Evolutionary conservation across 2,329 filamentous ascomycete species (phyloP).

Genomic region (Fusarium begoniae): DNA sequence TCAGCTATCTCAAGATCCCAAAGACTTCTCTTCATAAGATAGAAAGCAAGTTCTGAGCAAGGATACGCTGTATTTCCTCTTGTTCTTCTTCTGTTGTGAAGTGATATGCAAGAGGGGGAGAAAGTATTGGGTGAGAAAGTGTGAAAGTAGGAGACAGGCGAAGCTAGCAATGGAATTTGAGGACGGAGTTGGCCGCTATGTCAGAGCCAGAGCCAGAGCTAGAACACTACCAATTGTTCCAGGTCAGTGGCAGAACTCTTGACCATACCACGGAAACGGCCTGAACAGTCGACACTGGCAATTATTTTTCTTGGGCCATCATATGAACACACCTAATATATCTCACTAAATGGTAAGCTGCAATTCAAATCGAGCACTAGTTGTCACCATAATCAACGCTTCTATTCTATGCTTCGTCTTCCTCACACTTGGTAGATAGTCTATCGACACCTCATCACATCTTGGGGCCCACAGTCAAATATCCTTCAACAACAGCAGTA

Average conservation of each 20-base stretch:
- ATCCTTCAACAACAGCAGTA: slow-evolving; percentile 79
- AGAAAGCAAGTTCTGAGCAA: not conserved
- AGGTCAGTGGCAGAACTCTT: not conserved
- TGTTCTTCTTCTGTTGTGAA: not conserved
- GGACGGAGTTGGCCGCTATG: not conserved
- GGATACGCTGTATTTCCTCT: not conserved
- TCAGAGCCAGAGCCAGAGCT: not conserved
- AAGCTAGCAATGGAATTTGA: not conserved
- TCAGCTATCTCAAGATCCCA: not conserved
- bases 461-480: slow-evolving; percentile 65
- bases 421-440: not conserved
- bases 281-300: not conserved
- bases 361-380: not conserved
- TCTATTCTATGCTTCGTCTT: slow-evolving; percentile 8
- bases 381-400: not conserved
- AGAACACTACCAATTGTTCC: not conserved
- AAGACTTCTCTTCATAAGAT: not conserved
- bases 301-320: not conserved
- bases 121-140: not conserved
- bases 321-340: not conserved
- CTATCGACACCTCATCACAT: slow-evolving; percentile 48
- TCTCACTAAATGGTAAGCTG: not conserved
- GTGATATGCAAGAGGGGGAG: not conserved
- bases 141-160: not conserved
- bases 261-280: not conserved